A percentile compares a stretch with the other conserved stretches of the same genome.
Conservation (phyloP, 2,329 filamentous ascomycete genomes). For the Diaporthe humulicola region DNA sequence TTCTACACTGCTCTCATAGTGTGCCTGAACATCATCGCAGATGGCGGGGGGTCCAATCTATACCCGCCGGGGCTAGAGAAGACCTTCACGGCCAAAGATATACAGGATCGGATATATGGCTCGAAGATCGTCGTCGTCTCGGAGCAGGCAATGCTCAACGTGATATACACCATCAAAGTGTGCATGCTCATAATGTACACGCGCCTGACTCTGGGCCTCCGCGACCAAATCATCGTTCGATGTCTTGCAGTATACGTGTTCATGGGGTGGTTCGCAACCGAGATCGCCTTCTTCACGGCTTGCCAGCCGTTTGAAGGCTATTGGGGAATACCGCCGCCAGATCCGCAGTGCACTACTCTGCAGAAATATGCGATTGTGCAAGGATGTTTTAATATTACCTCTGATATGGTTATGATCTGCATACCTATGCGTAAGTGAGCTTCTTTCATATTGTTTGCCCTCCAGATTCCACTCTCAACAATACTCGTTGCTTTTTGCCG, state of each 20-base stretch:
- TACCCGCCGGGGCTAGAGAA: conserved; percentile 52
- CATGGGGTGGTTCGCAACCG: conserved; percentile 56
- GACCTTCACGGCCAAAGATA: conserved; percentile 52
- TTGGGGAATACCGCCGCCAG: conserved; percentile 61
- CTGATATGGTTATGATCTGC: conserved; percentile 60
- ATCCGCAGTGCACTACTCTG: conserved; percentile 61
- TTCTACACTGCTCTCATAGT: conserved; percentile 56
- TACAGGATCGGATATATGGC: conserved; percentile 56
- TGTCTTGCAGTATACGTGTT: conserved; percentile 55
- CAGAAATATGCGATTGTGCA: conserved; percentile 61
- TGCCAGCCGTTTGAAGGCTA: conserved; percentile 61
- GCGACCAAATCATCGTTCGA: conserved; percentile 50
- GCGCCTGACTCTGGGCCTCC: conserved; percentile 55
- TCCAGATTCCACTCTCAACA: too few species aligned
- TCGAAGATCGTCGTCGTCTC: conserved; percentile 59
- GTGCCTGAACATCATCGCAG: conserved; percentile 55
- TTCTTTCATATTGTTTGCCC: not conserved
- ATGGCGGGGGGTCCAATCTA: conserved; percentile 58
- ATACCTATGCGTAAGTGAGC: conserved; percentile 54
- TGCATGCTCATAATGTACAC: conserved; percentile 47
- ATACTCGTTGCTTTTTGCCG: rapidly evolving
- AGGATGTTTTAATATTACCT: conserved; percentile 61
- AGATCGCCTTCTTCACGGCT: conserved; percentile 60
- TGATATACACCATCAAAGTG: conserved; percentile 46
- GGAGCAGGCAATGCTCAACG: conserved; percentile 55